Evolutionary conservation across 805 yeast species (phyloP).

Genomic region (Candida coleopterorum): DNA sequence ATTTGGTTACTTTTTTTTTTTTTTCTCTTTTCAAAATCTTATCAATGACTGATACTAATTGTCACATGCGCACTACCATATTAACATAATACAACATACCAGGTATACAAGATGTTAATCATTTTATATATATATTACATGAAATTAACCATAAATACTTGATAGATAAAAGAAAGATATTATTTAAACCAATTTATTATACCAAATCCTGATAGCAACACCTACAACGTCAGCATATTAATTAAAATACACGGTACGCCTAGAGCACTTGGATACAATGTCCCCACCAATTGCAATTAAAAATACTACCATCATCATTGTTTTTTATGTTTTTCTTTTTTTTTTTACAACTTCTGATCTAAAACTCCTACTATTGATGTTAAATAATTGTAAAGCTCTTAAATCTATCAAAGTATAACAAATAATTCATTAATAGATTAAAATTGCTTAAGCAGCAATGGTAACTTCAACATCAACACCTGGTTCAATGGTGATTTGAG

Average conservation of each 20-base stretch:
- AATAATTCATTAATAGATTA: background rate
- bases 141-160: constrained; percentile 1
- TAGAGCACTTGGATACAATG: constrained; percentile 46
- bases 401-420: background rate
- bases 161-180: background rate
- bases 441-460: constrained; percentile 67
- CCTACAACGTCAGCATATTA: constrained; percentile 52
- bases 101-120: no score
- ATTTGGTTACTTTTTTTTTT: no score
- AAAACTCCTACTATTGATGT: constrained; percentile 2
- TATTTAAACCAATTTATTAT: constrained; percentile 6
- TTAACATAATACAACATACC: no score
- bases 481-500: constrained; percentile 97
- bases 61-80: no score
- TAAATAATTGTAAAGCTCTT: background rate
- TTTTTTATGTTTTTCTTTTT: no score
- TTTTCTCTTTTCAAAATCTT: no score
- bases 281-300: no score
- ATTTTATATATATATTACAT: background rate
- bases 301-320: no score
- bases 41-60: background rate
- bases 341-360: constrained; percentile 2
- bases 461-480: constrained; percentile 98
- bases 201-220: constrained; percentile 52
- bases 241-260: constrained; percentile 52